phyloP scores from a whole-genome alignment of 495 filamentous ascomycete genomes.

The Copromyces sp. region DNA sequence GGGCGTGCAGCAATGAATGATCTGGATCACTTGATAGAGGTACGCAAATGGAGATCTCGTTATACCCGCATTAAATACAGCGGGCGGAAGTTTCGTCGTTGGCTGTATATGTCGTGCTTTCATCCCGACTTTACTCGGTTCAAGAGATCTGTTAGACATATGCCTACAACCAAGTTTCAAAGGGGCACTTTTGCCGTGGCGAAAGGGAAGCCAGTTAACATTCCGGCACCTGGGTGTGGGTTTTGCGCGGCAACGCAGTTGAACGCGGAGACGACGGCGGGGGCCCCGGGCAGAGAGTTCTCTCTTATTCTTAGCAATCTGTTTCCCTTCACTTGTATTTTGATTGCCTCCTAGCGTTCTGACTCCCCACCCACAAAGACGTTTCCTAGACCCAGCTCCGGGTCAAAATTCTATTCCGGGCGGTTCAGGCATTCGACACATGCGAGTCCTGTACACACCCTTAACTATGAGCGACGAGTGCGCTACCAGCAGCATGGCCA shows the following conservation, averaged over 20 bases:
- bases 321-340: too few species aligned
- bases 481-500: not conserved
- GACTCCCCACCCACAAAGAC: not conserved
- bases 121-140: too few species aligned
- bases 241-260: conserved; percentile 56
- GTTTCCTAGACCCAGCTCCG: not conserved
- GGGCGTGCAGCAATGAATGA: too few species aligned
- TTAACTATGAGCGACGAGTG: not conserved
- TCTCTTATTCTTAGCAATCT: conserved; percentile 56
- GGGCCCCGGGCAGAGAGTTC: conserved; percentile 57
- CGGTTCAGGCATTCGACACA: not conserved
- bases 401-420: not conserved
- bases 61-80: too few species aligned
- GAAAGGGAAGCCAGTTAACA: conserved; percentile 65
- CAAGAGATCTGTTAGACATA: too few species aligned
- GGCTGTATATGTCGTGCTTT: too few species aligned
- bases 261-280: conserved; percentile 53
- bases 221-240: conserved; percentile 58
- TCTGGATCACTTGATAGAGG: too few species aligned
- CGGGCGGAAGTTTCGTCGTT: too few species aligned
- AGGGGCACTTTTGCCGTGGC: conserved; percentile 46
- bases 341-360: not conserved
- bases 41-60: too few species aligned
- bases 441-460: not conserved
- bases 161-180: conserved; percentile 34